Evolutionary conservation across 2,329 filamentous ascomycete species (phyloP).

Genomic region (Fusarium cicatricum): DNA sequence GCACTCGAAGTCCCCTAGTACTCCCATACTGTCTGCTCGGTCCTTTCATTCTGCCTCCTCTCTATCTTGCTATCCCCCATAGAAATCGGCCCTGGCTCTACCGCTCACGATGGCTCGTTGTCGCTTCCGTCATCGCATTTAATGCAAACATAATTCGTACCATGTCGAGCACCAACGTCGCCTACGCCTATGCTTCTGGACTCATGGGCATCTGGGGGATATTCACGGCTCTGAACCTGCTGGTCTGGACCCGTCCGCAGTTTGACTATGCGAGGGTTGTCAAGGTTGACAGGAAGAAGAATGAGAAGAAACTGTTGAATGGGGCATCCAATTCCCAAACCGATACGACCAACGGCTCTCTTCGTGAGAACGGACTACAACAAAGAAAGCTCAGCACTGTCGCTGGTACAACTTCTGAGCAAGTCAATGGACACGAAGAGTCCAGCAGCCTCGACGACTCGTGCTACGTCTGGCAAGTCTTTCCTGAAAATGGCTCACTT

Average conservation of each 20-base stretch:
- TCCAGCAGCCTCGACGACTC: constrained; percentile 39
- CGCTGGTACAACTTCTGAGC: background rate
- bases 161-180: constrained; percentile 61
- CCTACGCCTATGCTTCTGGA: constrained; percentile 59
- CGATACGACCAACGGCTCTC: background rate
- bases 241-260: constrained; percentile 65
- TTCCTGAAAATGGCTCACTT: constrained; percentile 60
- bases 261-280: constrained; percentile 62
- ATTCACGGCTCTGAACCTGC: constrained; percentile 56
- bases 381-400: constrained; percentile 22
- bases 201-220: constrained; percentile 60
- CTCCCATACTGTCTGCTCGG: constrained; percentile 61
- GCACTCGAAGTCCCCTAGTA: constrained; percentile 57
- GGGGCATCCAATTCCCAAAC: background rate
- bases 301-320: background rate
- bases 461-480: constrained; percentile 69
- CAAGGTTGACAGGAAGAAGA: constrained; percentile 39
- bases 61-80: constrained; percentile 67
- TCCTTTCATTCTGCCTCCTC: constrained; percentile 56
- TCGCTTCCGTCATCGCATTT: constrained; percentile 53
- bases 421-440: background rate
- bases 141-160: constrained; percentile 53
- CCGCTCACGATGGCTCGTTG: constrained; percentile 57
- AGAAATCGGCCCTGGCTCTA: constrained; percentile 59
- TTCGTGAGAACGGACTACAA: constrained; percentile 20